Base-by-base conservation (phyloP, 2,329 filamentous ascomycete species). In the Albifimbria verrucaria region DNA sequence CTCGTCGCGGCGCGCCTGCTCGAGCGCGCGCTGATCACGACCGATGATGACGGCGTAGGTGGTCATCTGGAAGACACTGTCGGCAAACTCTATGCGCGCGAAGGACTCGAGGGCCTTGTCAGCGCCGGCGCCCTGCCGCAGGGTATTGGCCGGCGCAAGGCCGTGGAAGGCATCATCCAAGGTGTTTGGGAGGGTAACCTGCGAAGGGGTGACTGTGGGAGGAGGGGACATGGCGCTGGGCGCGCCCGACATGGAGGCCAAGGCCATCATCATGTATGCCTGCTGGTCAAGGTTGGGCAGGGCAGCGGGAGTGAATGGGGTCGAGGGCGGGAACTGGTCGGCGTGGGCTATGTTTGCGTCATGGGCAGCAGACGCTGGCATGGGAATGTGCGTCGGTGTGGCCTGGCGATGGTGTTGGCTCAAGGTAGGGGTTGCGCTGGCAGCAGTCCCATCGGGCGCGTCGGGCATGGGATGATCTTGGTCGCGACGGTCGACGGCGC, bases 51-150 rank as follows among this genome's bases (percentile, higher is more conserved):
- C 80, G 50, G 82, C 79, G 61, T 86, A 87, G 1, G 87, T 90
- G 49, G 85, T 90, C 84, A 92, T 88, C 69, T 89, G 88, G 67
- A 89, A 92, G 52, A 85, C 81, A 64, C 88, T 87, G 73, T 92
- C 89, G 59, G 81, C 79, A 65, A 92, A 92, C 62, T 86, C 82
- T 55, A 92, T 75, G 50, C 77, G 74, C 43, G 81, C 81, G 65
- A 82, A 84, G 3, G 80, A 82, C 62, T 83, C 78, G 15, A 84
- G 68, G 47, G 69, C 72, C 59, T 76, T 74, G 20, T 70, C 66
- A 7, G 67, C 57, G 32, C 32, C 32, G n/a, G 59, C 65, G 49
- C 65, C 59, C 50, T 72, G 70, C 15, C 68, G 68, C 36, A 68
- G 62, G 41, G 70, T 65, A 51, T 65, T 68, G 54, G 63, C 62